Evolutionary conservation across 768 basidiomycete genomes (phyloP), one percentile per base, ranked within the genome.

Genomic region (Russula ochroleuca): DNA sequence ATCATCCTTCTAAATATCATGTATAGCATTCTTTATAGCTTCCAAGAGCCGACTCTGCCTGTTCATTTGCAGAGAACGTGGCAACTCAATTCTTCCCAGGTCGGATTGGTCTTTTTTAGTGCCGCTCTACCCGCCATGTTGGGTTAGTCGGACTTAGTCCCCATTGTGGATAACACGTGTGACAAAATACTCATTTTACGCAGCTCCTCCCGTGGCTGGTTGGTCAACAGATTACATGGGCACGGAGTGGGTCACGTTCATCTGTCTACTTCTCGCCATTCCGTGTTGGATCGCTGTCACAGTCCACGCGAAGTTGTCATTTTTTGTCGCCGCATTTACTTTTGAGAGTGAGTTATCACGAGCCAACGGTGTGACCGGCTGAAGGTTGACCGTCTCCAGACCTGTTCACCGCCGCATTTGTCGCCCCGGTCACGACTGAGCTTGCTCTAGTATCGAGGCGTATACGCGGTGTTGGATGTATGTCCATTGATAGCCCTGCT

Each of bases 91-190:
- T 70, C 75, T 1, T 68, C 72, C 2, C 70, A 74, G 70, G 84
- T 88, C 11, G 89, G 89, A 9, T 68, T 90, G n/a, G 79, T 88
- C 17, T 86, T 85, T 70, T 74, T 90, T 61, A 87, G 83, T 9
- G 79, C 81, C 10, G 81, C 86, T 28, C 73, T 87, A 8, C 88
- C 87, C 1, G 82, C 84, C 0, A 70, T 90, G 19, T 74, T 89
- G 60, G 87, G 88, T 87, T 68, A 62, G n/a, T n/a, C n/a, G n/a
- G n/a, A n/a, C n/a, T n/a, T n/a, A n/a, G 83, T 69, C n/a, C 14
- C 23, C 10, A 15, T 53, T 4, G 35, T 35, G 57, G 25, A 49
- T 43, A n/a, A 17, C 47, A 23, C n/a, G 57, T 21, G n/a, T 13
- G 7, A 2, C 14, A 15, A 8, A 28, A 15, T 14, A 23, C 56